Conservation (phyloP, 1,139 yeast genomes). For the Pichia sp. region DNA sequence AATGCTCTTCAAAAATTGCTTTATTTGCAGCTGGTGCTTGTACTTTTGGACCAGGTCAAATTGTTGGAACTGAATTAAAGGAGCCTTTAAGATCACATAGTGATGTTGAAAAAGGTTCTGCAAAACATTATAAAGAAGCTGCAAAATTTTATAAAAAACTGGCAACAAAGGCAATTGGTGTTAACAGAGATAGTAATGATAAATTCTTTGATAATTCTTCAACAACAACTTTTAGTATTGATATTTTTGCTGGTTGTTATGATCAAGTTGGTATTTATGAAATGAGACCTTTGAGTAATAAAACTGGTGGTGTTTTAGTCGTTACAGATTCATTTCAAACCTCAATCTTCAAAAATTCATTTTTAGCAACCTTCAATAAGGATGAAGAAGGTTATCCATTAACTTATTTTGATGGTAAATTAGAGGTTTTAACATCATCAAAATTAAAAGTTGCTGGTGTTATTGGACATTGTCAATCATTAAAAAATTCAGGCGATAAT, state of each 20-base stretch:
- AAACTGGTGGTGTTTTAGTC: slow-evolving; percentile 90
- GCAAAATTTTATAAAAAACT: slow-evolving; percentile 74
- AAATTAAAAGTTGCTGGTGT: slow-evolving; percentile 88
- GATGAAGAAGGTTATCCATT: slow-evolving; percentile 79
- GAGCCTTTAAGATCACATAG: slow-evolving; percentile 97
- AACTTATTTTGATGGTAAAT: slow-evolving; percentile 82
- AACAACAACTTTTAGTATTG: slow-evolving; percentile 80
- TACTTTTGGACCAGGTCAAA: slow-evolving; percentile 91
- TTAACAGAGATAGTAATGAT: slow-evolving; percentile 30
- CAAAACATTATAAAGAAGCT: slow-evolving; percentile 90
- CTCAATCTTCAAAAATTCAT: slow-evolving; percentile 90
- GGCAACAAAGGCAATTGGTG: slow-evolving; percentile 58
- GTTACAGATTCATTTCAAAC: slow-evolving; percentile 95
- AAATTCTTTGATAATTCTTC: slow-evolving; percentile 35
- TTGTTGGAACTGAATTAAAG: slow-evolving; percentile 84
- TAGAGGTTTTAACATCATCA: slow-evolving; percentile 83
- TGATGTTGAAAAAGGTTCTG: slow-evolving; percentile 84
- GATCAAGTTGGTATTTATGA: slow-evolving; percentile 98
- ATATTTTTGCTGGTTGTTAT: slow-evolving; percentile 94
- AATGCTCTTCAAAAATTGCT: slow-evolving; percentile 85
- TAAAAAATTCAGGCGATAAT: slow-evolving; percentile 51
- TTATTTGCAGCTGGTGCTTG: slow-evolving; percentile 94
- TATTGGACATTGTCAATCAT: slow-evolving; percentile 87
- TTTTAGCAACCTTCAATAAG: slow-evolving; percentile 76
- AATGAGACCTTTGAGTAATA: slow-evolving; percentile 83